A percentile compares a stretch with the other conserved stretches of the same genome.
phyloP scores from a whole-genome alignment of 257 asterid genomes.

The Solanum pimpinellifolium region DNA sequence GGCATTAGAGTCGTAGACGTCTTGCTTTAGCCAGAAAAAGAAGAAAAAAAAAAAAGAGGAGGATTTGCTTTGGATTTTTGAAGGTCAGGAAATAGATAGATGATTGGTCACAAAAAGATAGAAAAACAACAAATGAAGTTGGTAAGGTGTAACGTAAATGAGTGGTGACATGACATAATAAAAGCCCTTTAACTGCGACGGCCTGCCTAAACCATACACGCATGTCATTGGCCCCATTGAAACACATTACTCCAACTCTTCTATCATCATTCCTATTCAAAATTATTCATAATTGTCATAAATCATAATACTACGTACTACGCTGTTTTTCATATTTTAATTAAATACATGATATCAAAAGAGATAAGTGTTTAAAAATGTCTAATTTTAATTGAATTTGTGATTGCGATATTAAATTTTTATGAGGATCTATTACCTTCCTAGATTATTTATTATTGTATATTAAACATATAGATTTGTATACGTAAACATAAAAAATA shows the following conservation, averaged over 20 bases:
- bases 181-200: background rate
- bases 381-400: too few relatives aligned
- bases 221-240: background rate
- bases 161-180: background rate
- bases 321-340: too few relatives aligned
- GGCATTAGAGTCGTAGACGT: background rate
- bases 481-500: too few relatives aligned
- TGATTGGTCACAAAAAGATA: too few relatives aligned
- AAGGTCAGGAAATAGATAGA: background rate
- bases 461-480: too few relatives aligned
- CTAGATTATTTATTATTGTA: too few relatives aligned
- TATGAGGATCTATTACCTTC: too few relatives aligned
- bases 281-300: too few relatives aligned
- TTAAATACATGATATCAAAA: too few relatives aligned
- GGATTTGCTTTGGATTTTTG: background rate
- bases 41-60: background rate
- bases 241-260: background rate
- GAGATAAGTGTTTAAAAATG: too few relatives aligned
- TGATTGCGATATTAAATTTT: too few relatives aligned
- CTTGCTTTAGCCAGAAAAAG: background rate
- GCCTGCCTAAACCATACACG: background rate
- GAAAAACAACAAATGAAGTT: background rate
- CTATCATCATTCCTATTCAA: too few relatives aligned
- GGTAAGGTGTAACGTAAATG: background rate
- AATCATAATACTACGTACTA: background rate